Percentiles rank a stretch among this genome's conserved stretches.
These are phyloP conservation scores for Chrysoporthe deuterocubensis DNA, from an alignment of 2,329 filamentous ascomycete species.

Conservation along the genomic window DNA sequence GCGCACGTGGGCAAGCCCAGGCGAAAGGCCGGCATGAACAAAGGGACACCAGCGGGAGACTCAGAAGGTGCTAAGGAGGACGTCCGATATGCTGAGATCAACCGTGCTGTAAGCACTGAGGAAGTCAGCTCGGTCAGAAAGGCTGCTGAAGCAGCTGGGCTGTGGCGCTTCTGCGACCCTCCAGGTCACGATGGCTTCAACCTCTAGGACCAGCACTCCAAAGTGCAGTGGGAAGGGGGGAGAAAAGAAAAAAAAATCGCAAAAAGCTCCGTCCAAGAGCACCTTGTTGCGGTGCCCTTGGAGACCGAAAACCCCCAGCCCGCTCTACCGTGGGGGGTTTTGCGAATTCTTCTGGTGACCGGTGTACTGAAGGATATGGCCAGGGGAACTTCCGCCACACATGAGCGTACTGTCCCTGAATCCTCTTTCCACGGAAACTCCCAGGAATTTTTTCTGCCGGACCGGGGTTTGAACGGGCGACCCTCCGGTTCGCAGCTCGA, in stretches of 20 bases:
- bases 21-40: conserved; percentile 43
- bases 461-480: not conserved
- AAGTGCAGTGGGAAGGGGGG: not conserved
- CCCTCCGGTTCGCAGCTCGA: not conserved
- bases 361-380: not conserved
- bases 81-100: conserved; percentile 76
- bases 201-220: conserved; percentile 40
- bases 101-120: conserved; percentile 66
- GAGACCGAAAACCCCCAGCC: conserved; percentile 1
- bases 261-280: not conserved
- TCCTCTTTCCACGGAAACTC: not conserved
- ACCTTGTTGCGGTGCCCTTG: not conserved
- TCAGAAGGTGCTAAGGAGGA: conserved; percentile 41
- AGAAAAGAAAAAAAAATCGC: not conserved
- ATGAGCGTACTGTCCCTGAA: conserved; percentile 1
- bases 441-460: not conserved
- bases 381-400: not conserved
- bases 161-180: conserved; percentile 79
- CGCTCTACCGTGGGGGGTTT: not conserved
- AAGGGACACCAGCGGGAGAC: conserved; percentile 36
- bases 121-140: conserved; percentile 69
- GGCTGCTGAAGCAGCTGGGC: conserved; percentile 70
- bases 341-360: not conserved
- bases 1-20: conserved; percentile 76
- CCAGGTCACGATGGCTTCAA: conserved; percentile 56